phyloP scores from a whole-genome alignment of 176 grass and related monocot genomes.

The Oryza rufipogon region DNA sequence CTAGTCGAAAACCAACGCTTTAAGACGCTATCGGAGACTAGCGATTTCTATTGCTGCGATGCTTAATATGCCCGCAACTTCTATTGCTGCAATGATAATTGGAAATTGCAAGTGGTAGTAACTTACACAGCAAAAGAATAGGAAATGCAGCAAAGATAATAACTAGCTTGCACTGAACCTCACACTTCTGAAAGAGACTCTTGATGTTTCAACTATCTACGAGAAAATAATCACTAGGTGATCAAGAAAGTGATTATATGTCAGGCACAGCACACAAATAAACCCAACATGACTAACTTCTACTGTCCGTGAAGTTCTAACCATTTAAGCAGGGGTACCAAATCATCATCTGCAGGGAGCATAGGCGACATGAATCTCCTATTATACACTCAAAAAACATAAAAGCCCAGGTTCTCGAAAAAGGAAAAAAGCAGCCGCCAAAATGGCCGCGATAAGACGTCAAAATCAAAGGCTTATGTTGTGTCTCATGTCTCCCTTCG shows the following conservation, averaged over 20 bases:
- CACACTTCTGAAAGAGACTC: background rate
- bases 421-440: constrained; percentile 13
- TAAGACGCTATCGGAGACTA: too few species aligned
- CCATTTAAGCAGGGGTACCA: constrained; percentile 16
- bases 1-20: too few species aligned
- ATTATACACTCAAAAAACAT: constrained; percentile 53
- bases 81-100: too few species aligned
- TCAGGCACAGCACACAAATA: constrained; percentile 33
- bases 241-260: constrained; percentile 5
- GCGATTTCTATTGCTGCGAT: too few species aligned
- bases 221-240: background rate
- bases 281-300: constrained; percentile 20
- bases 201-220: background rate
- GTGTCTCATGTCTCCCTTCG: constrained; percentile 65
- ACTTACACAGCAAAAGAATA: background rate
- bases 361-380: constrained; percentile 36
- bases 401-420: constrained; percentile 6
- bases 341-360: constrained; percentile 17
- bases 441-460: constrained; percentile 22
- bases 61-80: too few species aligned
- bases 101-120: too few species aligned
- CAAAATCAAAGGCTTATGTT: constrained; percentile 23
- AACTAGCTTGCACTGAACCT: background rate
- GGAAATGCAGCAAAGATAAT: background rate
- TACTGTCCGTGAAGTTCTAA: constrained; percentile 48